A percentile compares a stretch with the other conserved stretches of the same genome.
phyloP scores from a whole-genome alignment of 1,139 yeast species.

The Tardiomyces depauwii region DNA sequence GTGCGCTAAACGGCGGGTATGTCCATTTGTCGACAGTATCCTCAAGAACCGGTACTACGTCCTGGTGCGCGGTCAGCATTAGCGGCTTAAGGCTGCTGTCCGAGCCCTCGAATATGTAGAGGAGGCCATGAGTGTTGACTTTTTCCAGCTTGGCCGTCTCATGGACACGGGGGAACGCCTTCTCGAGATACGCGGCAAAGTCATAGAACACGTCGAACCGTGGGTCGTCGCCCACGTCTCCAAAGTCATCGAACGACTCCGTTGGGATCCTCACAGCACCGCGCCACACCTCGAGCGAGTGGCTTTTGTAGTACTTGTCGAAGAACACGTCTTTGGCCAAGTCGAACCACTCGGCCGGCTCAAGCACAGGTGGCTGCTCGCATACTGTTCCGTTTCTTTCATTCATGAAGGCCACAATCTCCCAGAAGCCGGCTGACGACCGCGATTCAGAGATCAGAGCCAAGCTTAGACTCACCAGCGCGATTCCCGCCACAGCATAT shows the following conservation, averaged over 20 bases:
- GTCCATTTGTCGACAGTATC: slow-evolving; percentile 51
- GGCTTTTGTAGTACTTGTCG: slow-evolving; percentile 13
- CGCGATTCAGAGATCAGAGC: too few relatives aligned
- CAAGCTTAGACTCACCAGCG: too few relatives aligned
- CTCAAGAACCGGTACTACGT: slow-evolving; percentile 67
- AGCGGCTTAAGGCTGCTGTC: slow-evolving; percentile 45
- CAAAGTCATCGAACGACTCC: slow-evolving; percentile 42
- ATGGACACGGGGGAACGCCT: slow-evolving; percentile 49
- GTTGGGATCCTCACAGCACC: slow-evolving; percentile 52
- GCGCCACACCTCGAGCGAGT: slow-evolving; percentile 11
- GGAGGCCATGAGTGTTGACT: slow-evolving; percentile 57
- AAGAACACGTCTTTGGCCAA: slow-evolving; percentile 5
- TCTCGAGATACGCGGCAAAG: slow-evolving; percentile 50
- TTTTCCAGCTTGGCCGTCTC: slow-evolving; percentile 37
- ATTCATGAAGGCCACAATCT: too few relatives aligned
- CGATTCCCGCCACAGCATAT: too few relatives aligned
- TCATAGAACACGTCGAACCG: slow-evolving; percentile 30
- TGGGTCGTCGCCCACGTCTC: slow-evolving; percentile 29
- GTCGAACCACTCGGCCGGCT: too few relatives aligned
- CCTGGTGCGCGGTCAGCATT: slow-evolving; percentile 66
- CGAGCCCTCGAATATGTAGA: slow-evolving; percentile 55
- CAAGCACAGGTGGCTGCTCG: too few relatives aligned
- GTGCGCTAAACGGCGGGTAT: slow-evolving; percentile 58
- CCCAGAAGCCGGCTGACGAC: too few relatives aligned
- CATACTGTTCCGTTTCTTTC: too few relatives aligned